A percentile compares a stretch with the other conserved stretches of the same genome.
These are phyloP conservation scores for Incumbomyces delicatus DNA, from an alignment of 2,329 filamentous ascomycete genomes.

Conservation along the genomic window DNA sequence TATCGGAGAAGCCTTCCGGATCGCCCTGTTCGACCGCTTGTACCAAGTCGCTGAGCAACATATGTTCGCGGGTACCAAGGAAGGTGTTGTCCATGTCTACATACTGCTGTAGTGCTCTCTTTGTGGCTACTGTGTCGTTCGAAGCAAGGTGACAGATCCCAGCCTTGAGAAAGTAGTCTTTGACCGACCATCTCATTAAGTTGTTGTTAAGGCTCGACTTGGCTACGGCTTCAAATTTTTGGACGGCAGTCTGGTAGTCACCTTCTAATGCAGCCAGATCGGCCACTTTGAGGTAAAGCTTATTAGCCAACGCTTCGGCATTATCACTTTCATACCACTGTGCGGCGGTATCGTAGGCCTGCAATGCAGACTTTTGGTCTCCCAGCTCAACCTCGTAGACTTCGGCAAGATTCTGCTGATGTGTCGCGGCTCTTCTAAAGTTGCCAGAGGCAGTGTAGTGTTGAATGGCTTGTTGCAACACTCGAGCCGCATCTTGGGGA, in stretches of 20 bases:
- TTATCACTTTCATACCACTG: conserved; percentile 84
- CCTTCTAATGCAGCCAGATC: conserved; percentile 72
- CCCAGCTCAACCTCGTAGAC: conserved; percentile 73
- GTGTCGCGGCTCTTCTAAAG: conserved; percentile 77
- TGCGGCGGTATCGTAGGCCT: conserved; percentile 75
- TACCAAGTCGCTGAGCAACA: conserved; percentile 67
- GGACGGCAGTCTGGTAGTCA: conserved; percentile 76
- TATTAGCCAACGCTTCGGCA: conserved; percentile 81
- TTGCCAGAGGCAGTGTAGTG: conserved; percentile 87
- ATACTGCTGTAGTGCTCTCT: conserved; percentile 74
- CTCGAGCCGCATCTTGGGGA: conserved; percentile 71
- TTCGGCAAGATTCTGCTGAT: conserved; percentile 82
- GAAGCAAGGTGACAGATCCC: conserved; percentile 78
- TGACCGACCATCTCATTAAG: conserved; percentile 86
- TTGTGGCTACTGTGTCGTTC: conserved; percentile 67
- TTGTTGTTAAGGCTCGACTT: conserved; percentile 73
- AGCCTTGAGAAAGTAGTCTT: conserved; percentile 90
- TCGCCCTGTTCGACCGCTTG: conserved; percentile 68
- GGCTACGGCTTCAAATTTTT: conserved; percentile 75
- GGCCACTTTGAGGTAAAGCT: conserved; percentile 83
- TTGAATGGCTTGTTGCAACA: conserved; percentile 67
- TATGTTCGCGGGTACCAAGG: conserved; percentile 64
- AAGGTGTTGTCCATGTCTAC: conserved; percentile 71
- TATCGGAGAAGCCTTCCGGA: conserved; percentile 74
- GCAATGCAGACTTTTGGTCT: conserved; percentile 67